A percentile compares a stretch with the other conserved stretches of the same genome.
These are phyloP conservation scores for Periconia sp. DNA, from an alignment of 2,329 filamentous ascomycete species.

Conservation along the genomic window DNA sequence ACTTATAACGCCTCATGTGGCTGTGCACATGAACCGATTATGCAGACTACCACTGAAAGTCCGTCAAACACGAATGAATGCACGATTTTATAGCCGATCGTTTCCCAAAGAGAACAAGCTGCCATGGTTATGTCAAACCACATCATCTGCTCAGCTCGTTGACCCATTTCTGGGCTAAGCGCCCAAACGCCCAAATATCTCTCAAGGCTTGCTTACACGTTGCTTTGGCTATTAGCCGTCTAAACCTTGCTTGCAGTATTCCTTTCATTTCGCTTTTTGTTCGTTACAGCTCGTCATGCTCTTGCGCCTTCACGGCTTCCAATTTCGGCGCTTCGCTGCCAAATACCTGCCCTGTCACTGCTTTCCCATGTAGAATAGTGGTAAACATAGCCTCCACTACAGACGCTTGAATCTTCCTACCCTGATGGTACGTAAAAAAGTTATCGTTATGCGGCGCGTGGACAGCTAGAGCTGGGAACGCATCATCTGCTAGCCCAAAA, in stretches of 20 bases:
- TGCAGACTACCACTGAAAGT: too few species aligned
- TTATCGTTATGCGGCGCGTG: slow-evolving; percentile 30
- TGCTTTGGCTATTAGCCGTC: too few species aligned
- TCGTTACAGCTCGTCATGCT: slow-evolving; percentile 21
- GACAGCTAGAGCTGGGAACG: slow-evolving; percentile 18
- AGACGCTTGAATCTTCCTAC: slow-evolving; percentile 12
- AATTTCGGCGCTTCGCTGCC: slow-evolving; percentile 16
- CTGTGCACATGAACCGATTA: too few species aligned
- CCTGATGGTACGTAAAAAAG: slow-evolving; percentile 22
- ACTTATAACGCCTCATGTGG: slow-evolving; percentile 5
- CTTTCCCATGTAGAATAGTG: slow-evolving; percentile 24
- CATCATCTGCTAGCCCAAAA: slow-evolving; percentile 18
- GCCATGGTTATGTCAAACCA: too few species aligned
- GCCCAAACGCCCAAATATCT: too few species aligned
- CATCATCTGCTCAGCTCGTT: too few species aligned
- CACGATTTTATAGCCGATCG: too few species aligned
- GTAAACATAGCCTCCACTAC: slow-evolving; percentile 25
- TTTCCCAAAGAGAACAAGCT: too few species aligned
- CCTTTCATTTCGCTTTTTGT: neutral
- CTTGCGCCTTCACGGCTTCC: neutral
- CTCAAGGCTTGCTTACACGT: too few species aligned
- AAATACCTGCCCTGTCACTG: slow-evolving; percentile 23
- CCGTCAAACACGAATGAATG: too few species aligned
- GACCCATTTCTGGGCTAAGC: too few species aligned
- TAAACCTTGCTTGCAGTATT: too few species aligned